Evolutionary conservation across 73 alveolate species (phyloP).

Genomic region (Blepharisma japonicum): DNA sequence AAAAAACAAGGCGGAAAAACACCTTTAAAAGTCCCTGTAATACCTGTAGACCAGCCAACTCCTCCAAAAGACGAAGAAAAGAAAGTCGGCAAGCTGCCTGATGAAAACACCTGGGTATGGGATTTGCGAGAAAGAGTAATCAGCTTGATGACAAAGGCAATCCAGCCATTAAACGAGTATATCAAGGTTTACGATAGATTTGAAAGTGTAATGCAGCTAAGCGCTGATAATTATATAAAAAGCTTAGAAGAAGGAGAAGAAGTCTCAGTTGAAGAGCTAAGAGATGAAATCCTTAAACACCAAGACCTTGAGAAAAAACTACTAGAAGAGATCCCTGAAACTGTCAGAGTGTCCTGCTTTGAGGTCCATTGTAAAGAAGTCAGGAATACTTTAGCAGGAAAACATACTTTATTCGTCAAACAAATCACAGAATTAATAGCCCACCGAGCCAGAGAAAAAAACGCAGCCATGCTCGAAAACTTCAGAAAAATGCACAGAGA

Average conservation of each 20-base stretch:
- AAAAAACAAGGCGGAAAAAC: constrained; percentile 91
- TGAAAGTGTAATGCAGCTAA: constrained; percentile 81
- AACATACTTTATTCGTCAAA: constrained; percentile 81
- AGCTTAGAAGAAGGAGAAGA: constrained; percentile 72
- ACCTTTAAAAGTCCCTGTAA: constrained; percentile 80
- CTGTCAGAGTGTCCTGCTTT: constrained; percentile 89
- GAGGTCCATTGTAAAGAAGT: constrained; percentile 92
- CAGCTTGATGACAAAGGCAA: constrained; percentile 74
- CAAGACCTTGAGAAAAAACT: constrained; percentile 80
- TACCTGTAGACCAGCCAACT: constrained; percentile 86
- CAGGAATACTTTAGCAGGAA: constrained; percentile 87
- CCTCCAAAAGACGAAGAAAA: constrained; percentile 77
- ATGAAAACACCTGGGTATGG: constrained; percentile 98
- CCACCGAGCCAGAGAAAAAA: constrained; percentile 88
- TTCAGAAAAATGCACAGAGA: constrained; percentile 91
- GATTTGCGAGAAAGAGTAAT: constrained; percentile 76
- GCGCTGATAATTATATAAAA: constrained; percentile 85
- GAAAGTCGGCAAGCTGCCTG: constrained; percentile 71
- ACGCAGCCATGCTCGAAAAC: constrained; percentile 78
- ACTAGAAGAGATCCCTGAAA: constrained; percentile 83
- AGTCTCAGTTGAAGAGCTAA: constrained; percentile 80
- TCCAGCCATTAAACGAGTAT: constrained; percentile 89
- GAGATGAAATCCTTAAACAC: constrained; percentile 84
- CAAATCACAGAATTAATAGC: constrained; percentile 89
- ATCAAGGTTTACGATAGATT: constrained; percentile 79